Conservation (phyloP, 1,284 basidiomycete species). For the Leucocoprinus gongylophorus region DNA sequence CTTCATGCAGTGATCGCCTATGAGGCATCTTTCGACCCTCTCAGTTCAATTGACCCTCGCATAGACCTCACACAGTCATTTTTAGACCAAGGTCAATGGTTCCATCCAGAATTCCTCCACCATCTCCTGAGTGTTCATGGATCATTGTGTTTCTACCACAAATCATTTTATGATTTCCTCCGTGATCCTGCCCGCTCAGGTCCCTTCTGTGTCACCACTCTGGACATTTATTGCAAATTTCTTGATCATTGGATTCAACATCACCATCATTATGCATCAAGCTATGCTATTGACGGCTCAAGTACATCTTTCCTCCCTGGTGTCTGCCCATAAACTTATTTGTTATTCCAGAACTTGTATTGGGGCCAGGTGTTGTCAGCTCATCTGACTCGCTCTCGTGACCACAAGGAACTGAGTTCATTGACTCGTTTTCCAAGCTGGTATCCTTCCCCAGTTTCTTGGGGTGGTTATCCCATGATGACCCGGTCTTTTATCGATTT, state of each 20-base stretch:
- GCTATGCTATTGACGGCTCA: neutral
- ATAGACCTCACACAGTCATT: neutral
- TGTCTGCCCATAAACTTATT: neutral
- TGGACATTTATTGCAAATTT: too few species aligned
- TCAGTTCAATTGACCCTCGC: neutral
- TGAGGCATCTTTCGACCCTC: neutral
- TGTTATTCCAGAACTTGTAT: neutral
- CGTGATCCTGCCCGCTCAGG: neutral
- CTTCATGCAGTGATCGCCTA: neutral
- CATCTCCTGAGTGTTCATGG: neutral
- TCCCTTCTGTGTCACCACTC: neutral
- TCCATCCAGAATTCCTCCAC: too few species aligned
- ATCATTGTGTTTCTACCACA: neutral
- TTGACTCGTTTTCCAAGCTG: neutral
- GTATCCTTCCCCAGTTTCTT: neutral
- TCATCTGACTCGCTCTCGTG: neutral
- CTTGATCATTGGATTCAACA: neutral
- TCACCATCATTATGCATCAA: neutral
- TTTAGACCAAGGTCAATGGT: too few species aligned
- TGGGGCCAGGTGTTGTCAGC: neutral
- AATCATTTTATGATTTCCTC: conserved; percentile 5
- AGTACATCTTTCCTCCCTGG: neutral
- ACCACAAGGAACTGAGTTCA: neutral
- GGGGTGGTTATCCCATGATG: neutral
- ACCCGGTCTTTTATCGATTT: neutral